Base-by-base conservation (phyloP, 2,329 filamentous ascomycete species). In the Cryphonectria radicalis region DNA sequence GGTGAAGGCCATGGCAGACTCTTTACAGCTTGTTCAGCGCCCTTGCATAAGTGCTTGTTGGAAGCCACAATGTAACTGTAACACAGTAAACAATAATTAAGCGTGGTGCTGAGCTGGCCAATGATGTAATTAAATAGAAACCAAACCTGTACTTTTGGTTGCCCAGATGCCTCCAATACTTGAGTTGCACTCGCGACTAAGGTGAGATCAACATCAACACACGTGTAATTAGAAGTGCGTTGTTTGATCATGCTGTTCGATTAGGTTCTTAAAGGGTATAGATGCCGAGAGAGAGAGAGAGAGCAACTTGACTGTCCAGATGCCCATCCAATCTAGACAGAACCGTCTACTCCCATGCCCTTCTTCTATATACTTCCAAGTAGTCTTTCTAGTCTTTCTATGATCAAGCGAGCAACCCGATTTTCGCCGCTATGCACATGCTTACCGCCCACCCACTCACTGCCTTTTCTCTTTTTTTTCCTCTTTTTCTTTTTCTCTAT, bases 381-480 rank as follows among this genome's bases (percentile, higher is more conserved):
- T 40, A 11, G 37, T 11, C 37, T 40, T 40, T 40, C 17, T 22
- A 59, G 55, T 59, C 55, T 19, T 32, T 59, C 55, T 59, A 59
- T 19, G 14, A 19, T 59, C 55, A 28, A 32, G 13, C 55, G 25
- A 59, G 35, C 17, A 40, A n/a, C 35, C 59, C 40, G 13, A 59
- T 28, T 40, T 57, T 14, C 22, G 22, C 35, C 53, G 63, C 53
- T 50, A 69, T 69, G 53, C 53, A 40, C 65, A 40, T 53, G n/a
- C 11, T 64, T 32, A 19, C 53, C 50, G 3, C 10, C 13, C 2
- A 10, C 10, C 13, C 2, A 37, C 10, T 1, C 25, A 59, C 22
- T n/a, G 25, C 28, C 25, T 32, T 28, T 4, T 32, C 13, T 10
- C 14, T 14, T 40, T 40, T 11, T 10, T 10, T 46, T 22, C 19